Base-by-base conservation (phyloP, 768 basidiomycete species). In the Lyophyllum semitale region DNA sequence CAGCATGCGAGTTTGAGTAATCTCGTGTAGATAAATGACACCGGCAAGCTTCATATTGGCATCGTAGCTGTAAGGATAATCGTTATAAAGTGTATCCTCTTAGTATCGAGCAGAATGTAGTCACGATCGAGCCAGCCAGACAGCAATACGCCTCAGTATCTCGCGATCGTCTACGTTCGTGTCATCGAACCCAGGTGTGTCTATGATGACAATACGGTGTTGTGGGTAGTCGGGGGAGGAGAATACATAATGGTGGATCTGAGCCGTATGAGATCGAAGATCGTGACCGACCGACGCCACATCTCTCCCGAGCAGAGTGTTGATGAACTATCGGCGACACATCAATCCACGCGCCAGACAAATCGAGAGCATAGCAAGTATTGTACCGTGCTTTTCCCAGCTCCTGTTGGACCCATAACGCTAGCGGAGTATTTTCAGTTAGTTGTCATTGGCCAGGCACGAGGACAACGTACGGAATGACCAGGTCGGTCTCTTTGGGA, bases 1-100 rank as follows among this genome's bases (percentile, higher is more conserved):
- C 20, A 70, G 68, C 68, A 79, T 73, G n/a, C 73, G 65, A 57
- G 72, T 66, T 51, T 78, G 74, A 2, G 64, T 63, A 32, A 72
- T 72, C 13, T 66, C 60, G 48, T 70, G 68, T 9, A 72, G 60
- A 48, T 70, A 66, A 0, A 72, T 61, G 32, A 72, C 60, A 0
- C 71, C 78, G 2, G 62, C 61, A 13, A 73, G 61, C n/a, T 59
- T 54, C 44, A 68, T 60, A 11, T 57, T 52, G 22, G 53, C 56
- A 41, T 67, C 62, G 57, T 68, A 71, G 8, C 70, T 72, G n/a
- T n/a, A n/a, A n/a, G 38, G 7, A 18, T 33, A 40, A 17, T 9
- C 11, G n/a, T 11, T 6, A 26, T 46, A 8, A n/a, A 41, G 6
- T 12, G 23, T 42, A 9, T 1, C 37, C 22, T 7, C 11, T 25